Percentiles rank a stretch among this genome's conserved stretches.
Conservation (phyloP, 208 protist genomes). For the Tetramitus jugosus region DNA sequence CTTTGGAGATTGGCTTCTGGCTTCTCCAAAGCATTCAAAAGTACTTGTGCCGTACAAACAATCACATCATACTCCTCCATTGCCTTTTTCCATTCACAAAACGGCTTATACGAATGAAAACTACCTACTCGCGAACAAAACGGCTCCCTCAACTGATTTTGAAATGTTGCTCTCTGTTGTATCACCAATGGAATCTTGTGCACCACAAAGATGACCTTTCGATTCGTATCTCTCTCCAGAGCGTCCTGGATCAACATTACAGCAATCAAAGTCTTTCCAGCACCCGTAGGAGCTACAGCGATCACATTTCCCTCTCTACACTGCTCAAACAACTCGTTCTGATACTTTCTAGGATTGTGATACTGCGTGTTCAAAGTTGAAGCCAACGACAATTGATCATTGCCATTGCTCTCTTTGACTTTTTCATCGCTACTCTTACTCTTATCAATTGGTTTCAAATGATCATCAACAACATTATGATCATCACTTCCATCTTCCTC, state of each 20-base stretch:
- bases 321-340: conserved; percentile 4
- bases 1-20: neutral
- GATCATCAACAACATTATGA: too few species aligned
- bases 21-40: neutral
- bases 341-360: conserved; percentile 2
- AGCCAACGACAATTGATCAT: neutral
- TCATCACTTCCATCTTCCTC: too few species aligned
- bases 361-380: neutral
- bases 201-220: neutral
- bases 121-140: neutral
- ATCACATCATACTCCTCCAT: neutral
- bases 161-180: neutral
- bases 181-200: neutral
- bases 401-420: neutral
- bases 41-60: conserved; percentile 4
- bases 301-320: conserved; percentile 8
- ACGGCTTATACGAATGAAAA: neutral
- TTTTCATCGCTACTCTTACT: too few species aligned
- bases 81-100: too few species aligned
- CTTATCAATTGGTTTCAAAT: too few species aligned
- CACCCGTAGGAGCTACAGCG: neutral
- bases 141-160: neutral
- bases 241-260: neutral
- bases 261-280: conserved; percentile 19
- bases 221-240: neutral